phyloP scores from a whole-genome alignment of 2,329 filamentous ascomycete genomes.

The Madurella mycetomatis region DNA sequence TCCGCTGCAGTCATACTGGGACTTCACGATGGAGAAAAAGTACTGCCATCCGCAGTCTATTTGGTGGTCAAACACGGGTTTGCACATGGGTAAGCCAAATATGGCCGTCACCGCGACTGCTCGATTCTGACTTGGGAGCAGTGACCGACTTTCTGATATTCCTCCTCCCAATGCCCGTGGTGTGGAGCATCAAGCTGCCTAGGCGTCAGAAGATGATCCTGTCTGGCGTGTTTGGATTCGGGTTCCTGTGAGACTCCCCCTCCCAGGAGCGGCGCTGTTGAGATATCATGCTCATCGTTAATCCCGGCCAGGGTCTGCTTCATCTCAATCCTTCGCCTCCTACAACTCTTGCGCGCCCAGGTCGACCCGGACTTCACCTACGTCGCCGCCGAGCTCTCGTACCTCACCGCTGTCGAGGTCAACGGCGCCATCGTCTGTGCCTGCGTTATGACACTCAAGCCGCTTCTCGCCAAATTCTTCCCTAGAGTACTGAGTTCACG shows the following conservation, averaged over 20 bases:
- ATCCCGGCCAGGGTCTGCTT: conserved; percentile 29
- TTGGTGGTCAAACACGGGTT: conserved; percentile 23
- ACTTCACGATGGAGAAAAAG: conserved; percentile 17
- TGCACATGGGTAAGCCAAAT: conserved; percentile 22
- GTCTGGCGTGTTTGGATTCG: conserved; percentile 16
- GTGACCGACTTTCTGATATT: conserved; percentile 35
- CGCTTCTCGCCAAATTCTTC: conserved; percentile 30
- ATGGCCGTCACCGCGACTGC: neutral
- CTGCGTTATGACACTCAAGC: conserved; percentile 34
- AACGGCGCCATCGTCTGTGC: conserved; percentile 34
- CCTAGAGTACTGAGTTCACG: conserved; percentile 12
- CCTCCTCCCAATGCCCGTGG: conserved; percentile 37
- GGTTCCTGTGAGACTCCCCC: conserved; percentile 14
- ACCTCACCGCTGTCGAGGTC: conserved; percentile 33
- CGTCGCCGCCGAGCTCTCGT: conserved; percentile 26
- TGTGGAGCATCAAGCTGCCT: conserved; percentile 15
- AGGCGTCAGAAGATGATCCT: conserved; percentile 18
- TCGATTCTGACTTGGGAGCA: neutral
- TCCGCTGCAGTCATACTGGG: conserved; percentile 29
- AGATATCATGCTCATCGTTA: neutral
- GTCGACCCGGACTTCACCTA: conserved; percentile 28
- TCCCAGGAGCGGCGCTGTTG: neutral
- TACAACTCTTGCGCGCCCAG: conserved; percentile 22
- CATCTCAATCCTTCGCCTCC: conserved; percentile 31
- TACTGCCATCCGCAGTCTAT: conserved; percentile 22